phyloP scores from a whole-genome alignment of 352 stramenopile species.

The Aphanomyces astaci region DNA sequence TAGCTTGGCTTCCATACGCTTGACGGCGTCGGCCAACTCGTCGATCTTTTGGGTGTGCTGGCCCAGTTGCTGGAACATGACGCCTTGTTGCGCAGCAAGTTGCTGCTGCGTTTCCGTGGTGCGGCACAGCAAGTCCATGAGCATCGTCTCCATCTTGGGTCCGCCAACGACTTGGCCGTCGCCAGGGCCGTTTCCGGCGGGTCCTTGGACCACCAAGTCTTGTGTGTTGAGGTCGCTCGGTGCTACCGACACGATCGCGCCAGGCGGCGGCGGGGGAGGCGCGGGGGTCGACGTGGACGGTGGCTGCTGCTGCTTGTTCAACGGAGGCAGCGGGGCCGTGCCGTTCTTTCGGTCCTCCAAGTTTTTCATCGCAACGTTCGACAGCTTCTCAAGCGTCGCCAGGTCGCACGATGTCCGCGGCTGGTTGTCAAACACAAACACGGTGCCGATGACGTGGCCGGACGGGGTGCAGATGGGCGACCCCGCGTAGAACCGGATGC shows the following conservation, averaged over 20 bases:
- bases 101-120: slow-evolving; percentile 86
- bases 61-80: slow-evolving; percentile 86
- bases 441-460: slow-evolving; percentile 74
- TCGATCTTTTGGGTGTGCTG: slow-evolving; percentile 85
- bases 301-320: slow-evolving; percentile 37
- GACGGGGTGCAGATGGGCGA: slow-evolving; percentile 73
- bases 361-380: slow-evolving; percentile 86
- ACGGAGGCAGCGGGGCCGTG: slow-evolving; percentile 48
- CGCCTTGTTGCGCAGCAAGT: slow-evolving; percentile 83
- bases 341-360: slow-evolving; percentile 85
- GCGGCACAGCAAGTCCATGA: slow-evolving; percentile 83
- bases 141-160: slow-evolving; percentile 86
- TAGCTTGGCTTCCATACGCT: slow-evolving; percentile 86
- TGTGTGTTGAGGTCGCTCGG: slow-evolving; percentile 32
- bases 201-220: slow-evolving; percentile 74
- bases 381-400: slow-evolving; percentile 79
- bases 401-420: slow-evolving; percentile 79
- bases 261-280: slow-evolving; percentile 29
- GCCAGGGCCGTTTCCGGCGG: slow-evolving; percentile 35
- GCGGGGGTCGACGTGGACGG: slow-evolving; percentile 23
- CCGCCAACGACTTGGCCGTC: slow-evolving; percentile 75
- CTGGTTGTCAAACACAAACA: slow-evolving; percentile 84
- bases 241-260: too few species aligned
- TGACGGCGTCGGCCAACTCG: slow-evolving; percentile 76
- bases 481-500: slow-evolving; percentile 82